Percentiles rank a stretch among this genome's conserved stretches.
These are phyloP conservation scores for Sporodiniella umbellata DNA, from an alignment of 371 early-diverging fungal species.

Conservation along the genomic window DNA sequence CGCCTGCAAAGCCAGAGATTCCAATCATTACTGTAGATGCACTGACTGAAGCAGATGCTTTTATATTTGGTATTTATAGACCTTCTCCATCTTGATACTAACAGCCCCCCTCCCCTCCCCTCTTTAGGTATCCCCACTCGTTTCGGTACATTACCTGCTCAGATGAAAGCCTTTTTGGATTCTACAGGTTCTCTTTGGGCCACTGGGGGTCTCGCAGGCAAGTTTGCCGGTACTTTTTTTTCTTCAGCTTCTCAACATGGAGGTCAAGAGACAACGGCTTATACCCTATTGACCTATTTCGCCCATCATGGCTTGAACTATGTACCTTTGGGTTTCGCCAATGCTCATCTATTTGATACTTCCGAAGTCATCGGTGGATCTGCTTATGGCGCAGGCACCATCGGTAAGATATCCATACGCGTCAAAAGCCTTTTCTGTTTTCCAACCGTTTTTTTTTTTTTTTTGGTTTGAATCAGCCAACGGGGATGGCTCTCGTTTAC, in stretches of 20 bases:
- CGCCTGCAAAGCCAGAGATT: slow-evolving; percentile 54
- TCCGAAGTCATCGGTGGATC: slow-evolving; percentile 59
- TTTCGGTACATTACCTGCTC: slow-evolving; percentile 72
- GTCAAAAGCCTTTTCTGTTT: slow-evolving; percentile 49
- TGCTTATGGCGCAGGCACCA: slow-evolving; percentile 76
- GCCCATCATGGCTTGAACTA: slow-evolving; percentile 81
- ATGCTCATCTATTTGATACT: slow-evolving; percentile 31
- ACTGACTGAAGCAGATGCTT: slow-evolving; percentile 69
- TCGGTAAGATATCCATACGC: slow-evolving; percentile 24
- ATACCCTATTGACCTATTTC: slow-evolving; percentile 63
- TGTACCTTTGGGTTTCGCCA: slow-evolving; percentile 70
- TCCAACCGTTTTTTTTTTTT: too few species aligned
- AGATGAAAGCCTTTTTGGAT: slow-evolving; percentile 72
- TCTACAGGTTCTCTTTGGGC: slow-evolving; percentile 76
- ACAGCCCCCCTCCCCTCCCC: too few species aligned
- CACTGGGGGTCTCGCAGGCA: slow-evolving; percentile 59
- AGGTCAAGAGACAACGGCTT: slow-evolving; percentile 78
- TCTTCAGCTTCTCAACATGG: slow-evolving; percentile 71
- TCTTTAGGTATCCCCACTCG: slow-evolving; percentile 27
- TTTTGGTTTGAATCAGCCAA: slow-evolving; percentile 9
- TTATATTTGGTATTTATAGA: slow-evolving; percentile 62
- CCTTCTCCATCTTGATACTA: too few species aligned
- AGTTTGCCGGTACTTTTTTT: slow-evolving; percentile 72
- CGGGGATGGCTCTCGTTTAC: slow-evolving; percentile 66
- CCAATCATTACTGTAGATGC: slow-evolving; percentile 61